Evolutionary conservation across 306 rosid species (phyloP), one percentile per base, ranked within the genome.

Genomic region (Casuarina equisetifolia): DNA sequence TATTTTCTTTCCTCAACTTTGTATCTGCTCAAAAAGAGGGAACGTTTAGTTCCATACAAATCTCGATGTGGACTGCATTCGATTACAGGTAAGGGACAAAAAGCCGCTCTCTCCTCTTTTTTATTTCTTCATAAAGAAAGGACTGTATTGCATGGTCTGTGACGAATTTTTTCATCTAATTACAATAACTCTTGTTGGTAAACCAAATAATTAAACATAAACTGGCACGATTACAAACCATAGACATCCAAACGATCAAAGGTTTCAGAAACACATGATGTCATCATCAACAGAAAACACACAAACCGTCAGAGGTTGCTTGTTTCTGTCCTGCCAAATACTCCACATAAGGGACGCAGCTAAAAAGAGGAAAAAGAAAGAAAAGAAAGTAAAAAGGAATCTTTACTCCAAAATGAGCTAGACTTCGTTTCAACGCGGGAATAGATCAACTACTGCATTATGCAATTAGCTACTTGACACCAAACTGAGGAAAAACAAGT

Each of bases 1-100:
- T 20, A 39, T 42, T 5, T 66, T 66, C 50, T 66, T 66, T 66
- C 71, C 35, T 66, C 71, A 42, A 40, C 71, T 66, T 66, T 16
- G 35, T 39, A 40, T 11, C 48, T 39, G 20, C 48, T 66, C 71
- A 66, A 66, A 42, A 32, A 40, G 42, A 40, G 50, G 71, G 49
- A 35, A 35, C 35, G 39, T 11, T 61, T 12, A 4, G 10, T 25
- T 61, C 43, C 35, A 36, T 40, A 66, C 71, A 40, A 15, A 16
- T 66, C 48, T 66, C 8, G 2, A 7, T 7, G 12, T 3, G 35
- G 49, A 40, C 71, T 42, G 25, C 49, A 66, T 1, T 6, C 49
- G 71, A 13, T 48, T 7, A 42, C 71, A 4, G 5, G 71, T 66
- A 66, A 15, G 49, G 16, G 32, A 40, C 32, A 39, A 40, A 16